phyloP scores from a whole-genome alignment of 1,139 yeast species.

The Saccharomyces hybrid region DNA sequence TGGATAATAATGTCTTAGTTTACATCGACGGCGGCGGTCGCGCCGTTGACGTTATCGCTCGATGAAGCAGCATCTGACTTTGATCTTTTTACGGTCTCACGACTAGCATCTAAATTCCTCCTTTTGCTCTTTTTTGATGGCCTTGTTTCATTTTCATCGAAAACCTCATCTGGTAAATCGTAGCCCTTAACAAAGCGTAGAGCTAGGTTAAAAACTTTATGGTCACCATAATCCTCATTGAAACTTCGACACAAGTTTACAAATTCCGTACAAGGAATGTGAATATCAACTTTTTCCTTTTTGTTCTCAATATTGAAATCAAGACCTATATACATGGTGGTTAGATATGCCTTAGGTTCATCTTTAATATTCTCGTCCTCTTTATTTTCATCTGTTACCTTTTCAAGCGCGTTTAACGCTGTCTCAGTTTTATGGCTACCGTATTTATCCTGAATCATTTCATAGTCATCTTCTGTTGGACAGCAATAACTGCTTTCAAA shows the following conservation, averaged over 20 bases:
- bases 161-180: conserved; percentile 85
- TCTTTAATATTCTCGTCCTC: conserved; percentile 29
- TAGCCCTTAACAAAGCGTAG: conserved; percentile 73
- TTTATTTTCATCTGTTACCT: conserved; percentile 34
- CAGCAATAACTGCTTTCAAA: conserved; percentile 53
- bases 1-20: conserved; percentile 1
- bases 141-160: conserved; percentile 66
- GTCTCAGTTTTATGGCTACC: conserved; percentile 45
- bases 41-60: conserved; percentile 1
- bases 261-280: conserved; percentile 86
- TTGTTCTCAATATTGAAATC: conserved; percentile 51
- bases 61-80: conserved; percentile 19
- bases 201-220: conserved; percentile 48
- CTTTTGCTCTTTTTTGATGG: conserved; percentile 54
- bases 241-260: conserved; percentile 71
- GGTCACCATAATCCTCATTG: conserved; percentile 53
- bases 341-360: conserved; percentile 48
- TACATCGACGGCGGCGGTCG: conserved; percentile 2
- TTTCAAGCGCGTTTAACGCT: conserved; percentile 29
- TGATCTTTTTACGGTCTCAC: conserved; percentile 26
- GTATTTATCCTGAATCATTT: conserved; percentile 46
- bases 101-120: conserved; percentile 27
- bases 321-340: conserved; percentile 76
- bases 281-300: conserved; percentile 68
- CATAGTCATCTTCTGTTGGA: conserved; percentile 47